Percentiles rank a stretch among this genome's conserved stretches.
Evolutionary conservation across 139 green algal genomes (phyloP).

Genomic region (Picochlorum sp.): DNA sequence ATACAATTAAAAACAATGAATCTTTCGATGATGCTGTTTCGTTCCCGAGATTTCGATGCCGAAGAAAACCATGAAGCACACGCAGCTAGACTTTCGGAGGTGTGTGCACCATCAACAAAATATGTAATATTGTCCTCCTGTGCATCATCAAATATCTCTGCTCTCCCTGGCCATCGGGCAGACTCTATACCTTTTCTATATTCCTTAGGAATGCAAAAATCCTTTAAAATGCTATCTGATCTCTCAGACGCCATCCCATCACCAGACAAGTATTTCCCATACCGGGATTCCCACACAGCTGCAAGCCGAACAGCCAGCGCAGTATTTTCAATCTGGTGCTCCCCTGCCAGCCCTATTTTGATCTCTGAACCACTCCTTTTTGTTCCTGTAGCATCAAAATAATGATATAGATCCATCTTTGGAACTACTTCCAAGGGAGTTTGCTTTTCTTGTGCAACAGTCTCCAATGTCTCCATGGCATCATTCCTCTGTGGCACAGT

Average conservation of each 20-base stretch:
- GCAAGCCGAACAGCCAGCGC: slow-evolving; percentile 71
- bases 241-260: not conserved
- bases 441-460: slow-evolving; percentile 30
- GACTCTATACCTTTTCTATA: slow-evolving; percentile 53
- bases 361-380: slow-evolving; percentile 12
- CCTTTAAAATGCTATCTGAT: slow-evolving; percentile 9
- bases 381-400: not conserved
- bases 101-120: slow-evolving; percentile 95
- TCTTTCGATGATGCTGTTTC: slow-evolving; percentile 19
- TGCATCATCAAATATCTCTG: slow-evolving; percentile 40
- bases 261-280: not conserved
- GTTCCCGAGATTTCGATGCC: not conserved
- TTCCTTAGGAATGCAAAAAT: slow-evolving; percentile 32
- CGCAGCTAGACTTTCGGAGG: slow-evolving; percentile 79
- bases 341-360: slow-evolving; percentile 61
- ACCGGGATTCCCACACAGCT: slow-evolving; percentile 45
- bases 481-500: slow-evolving; percentile 70
- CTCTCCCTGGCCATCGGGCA: slow-evolving; percentile 63
- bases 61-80: slow-evolving; percentile 86
- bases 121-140: slow-evolving; percentile 49
- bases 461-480: slow-evolving; percentile 62
- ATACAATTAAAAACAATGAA: slow-evolving; percentile 95
- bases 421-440: slow-evolving; percentile 19
- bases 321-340: slow-evolving; percentile 83
- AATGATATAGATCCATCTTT: slow-evolving; percentile 29